Conservation (phyloP, 805 yeast genomes). For the Candida railenensis region DNA sequence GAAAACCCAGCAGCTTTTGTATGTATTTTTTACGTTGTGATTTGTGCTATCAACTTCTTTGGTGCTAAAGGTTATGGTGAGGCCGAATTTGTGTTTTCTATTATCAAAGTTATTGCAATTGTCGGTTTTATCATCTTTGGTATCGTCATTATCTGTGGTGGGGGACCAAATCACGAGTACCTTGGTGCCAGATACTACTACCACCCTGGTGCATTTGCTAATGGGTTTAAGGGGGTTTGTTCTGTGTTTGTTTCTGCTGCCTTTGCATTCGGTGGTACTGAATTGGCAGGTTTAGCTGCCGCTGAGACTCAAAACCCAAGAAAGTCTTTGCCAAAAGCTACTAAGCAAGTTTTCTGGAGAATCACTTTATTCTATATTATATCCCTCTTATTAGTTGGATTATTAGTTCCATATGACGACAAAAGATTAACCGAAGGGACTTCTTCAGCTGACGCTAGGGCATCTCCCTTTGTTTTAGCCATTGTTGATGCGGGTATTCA, state of each 20-base stretch:
- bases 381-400: slow-evolving; percentile 40
- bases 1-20: slow-evolving; percentile 61
- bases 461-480: slow-evolving; percentile 76
- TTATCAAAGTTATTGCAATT: slow-evolving; percentile 57
- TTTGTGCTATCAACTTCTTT: slow-evolving; percentile 47
- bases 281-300: slow-evolving; percentile 36
- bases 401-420: slow-evolving; percentile 35
- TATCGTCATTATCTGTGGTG: slow-evolving; percentile 53
- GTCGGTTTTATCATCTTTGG: slow-evolving; percentile 61
- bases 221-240: slow-evolving; percentile 67
- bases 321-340: slow-evolving; percentile 38
- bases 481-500: slow-evolving; percentile 62
- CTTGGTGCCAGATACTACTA: slow-evolving; percentile 61
- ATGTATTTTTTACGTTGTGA: slow-evolving; percentile 46
- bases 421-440: slow-evolving; percentile 20
- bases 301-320: slow-evolving; percentile 39
- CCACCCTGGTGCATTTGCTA: slow-evolving; percentile 66
- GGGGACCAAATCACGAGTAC: slow-evolving; percentile 53
- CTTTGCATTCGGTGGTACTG: slow-evolving; percentile 36
- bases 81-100: slow-evolving; percentile 62
- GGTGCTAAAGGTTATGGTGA: slow-evolving; percentile 56
- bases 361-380: slow-evolving; percentile 39
- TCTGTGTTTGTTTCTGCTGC: slow-evolving; percentile 49
- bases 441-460: slow-evolving; percentile 52
- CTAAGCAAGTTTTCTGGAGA: slow-evolving; percentile 43